Conservation (phyloP, 202 grass and related monocot genomes). For the Saccharum hybrid region DNA sequence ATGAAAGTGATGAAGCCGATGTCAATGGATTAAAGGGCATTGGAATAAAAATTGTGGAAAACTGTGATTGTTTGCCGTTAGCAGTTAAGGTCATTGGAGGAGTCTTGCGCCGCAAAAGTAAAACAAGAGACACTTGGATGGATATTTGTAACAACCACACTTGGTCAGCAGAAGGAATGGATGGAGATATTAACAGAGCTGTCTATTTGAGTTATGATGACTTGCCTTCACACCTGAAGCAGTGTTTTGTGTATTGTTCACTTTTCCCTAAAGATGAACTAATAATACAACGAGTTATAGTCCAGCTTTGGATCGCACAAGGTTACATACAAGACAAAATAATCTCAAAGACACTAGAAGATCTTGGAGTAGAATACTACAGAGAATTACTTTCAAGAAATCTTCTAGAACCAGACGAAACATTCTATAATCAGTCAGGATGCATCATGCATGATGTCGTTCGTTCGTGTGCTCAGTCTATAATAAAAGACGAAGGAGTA, state of each 20-base stretch:
- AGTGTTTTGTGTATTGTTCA: conserved; percentile 40
- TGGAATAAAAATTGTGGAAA: background rate
- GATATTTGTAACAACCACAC: background rate
- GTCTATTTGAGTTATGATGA: conserved; percentile 43
- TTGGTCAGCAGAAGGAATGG: background rate
- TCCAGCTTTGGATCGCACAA: conserved; percentile 16
- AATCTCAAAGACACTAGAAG: background rate
- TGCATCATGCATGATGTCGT: background rate
- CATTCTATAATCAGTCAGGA: background rate
- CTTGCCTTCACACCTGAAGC: conserved; percentile 36
- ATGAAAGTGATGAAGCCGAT: background rate
- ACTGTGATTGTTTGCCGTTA: background rate
- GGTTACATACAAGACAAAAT: background rate
- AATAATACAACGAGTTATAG: rapidly evolving
- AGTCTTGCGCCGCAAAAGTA: background rate
- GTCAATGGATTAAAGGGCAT: background rate
- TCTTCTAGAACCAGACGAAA: background rate
- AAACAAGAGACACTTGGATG: conserved; percentile 23
- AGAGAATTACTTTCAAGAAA: conserved; percentile 44
- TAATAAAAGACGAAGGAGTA: background rate
- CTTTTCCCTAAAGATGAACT: conserved; percentile 8
- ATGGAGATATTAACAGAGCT: background rate
- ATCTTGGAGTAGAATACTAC: background rate
- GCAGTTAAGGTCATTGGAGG: conserved; percentile 25
- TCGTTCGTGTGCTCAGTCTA: background rate